Evolutionary conservation across 2,329 filamentous ascomycete species (phyloP).

Genomic region (Paraphoma chrysanthemicola): DNA sequence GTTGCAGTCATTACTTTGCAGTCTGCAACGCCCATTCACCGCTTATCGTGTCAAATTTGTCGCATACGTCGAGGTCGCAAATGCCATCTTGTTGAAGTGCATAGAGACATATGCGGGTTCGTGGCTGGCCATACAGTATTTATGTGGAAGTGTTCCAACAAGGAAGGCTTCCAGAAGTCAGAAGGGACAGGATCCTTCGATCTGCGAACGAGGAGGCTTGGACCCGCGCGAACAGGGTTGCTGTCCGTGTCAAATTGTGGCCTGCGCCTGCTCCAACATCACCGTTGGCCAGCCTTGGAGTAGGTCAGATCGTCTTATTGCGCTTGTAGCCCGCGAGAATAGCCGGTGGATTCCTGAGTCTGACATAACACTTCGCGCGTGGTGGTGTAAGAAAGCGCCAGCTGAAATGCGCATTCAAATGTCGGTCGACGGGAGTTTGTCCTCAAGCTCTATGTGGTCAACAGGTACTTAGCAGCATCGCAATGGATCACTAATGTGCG

Average conservation of each 20-base stretch:
- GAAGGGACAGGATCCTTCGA: background rate
- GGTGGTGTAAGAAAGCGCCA: background rate
- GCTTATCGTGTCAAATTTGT: no score
- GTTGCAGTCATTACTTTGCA: no score
- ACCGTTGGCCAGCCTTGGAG: no score
- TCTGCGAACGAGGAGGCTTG: constrained; percentile 21
- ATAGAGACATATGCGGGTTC: no score
- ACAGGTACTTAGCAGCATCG: no score
- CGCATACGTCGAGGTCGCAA: no score
- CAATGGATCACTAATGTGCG: no score
- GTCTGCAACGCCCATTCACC: no score
- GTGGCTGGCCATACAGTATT: background rate
- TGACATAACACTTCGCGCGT: background rate
- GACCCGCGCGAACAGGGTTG: background rate
- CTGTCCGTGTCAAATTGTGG: no score
- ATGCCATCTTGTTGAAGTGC: no score
- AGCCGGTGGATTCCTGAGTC: constrained; percentile 22
- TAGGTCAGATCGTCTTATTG: background rate
- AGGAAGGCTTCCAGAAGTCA: constrained; percentile 8
- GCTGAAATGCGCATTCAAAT: background rate
- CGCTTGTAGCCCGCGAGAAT: constrained; percentile 1
- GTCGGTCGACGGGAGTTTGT: constrained; percentile 6
- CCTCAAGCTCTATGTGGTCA: background rate
- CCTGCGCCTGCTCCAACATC: no score
- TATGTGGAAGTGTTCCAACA: background rate